Conservation (phyloP, 164 flowering plant genomes). For the Chloranthus sessilifolius region DNA sequence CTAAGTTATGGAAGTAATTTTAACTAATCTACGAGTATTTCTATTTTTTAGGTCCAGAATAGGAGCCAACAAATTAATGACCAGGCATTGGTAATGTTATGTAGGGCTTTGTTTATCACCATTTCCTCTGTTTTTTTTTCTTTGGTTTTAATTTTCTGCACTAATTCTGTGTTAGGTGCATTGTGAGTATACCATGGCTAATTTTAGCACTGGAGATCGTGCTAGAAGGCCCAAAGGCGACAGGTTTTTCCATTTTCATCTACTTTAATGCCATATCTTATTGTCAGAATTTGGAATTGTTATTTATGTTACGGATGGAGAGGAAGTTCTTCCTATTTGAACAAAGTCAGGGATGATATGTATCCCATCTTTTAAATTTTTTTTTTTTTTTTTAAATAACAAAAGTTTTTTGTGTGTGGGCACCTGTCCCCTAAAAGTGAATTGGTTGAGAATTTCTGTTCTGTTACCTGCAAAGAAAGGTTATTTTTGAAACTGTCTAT, state of each 20-base stretch:
- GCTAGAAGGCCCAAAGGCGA: conserved; percentile 89
- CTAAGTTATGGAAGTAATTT: too few species aligned
- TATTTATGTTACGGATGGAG: not conserved
- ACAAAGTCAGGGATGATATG: too few species aligned
- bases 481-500: too few species aligned
- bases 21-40: too few species aligned
- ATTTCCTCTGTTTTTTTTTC: not conserved
- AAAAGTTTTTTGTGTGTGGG: too few species aligned
- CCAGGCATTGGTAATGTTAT: conserved; percentile 65
- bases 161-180: conserved; percentile 56
- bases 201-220: conserved; percentile 96
- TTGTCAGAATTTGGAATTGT: not conserved
- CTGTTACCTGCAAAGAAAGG: too few species aligned
- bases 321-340: too few species aligned
- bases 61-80: conserved; percentile 77
- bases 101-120: not conserved
- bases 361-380: too few species aligned
- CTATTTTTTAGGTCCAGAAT: conserved; percentile 57
- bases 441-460: too few species aligned
- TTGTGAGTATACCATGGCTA: conserved; percentile 97
- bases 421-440: too few species aligned
- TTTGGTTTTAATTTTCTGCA: not conserved
- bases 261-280: not conserved
- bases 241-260: conserved; percentile 38
- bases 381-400: too few species aligned